These are phyloP conservation scores for Pinus taeda DNA, from an alignment of 75 land plant genomes.

Conservation along the genomic window DNA sequence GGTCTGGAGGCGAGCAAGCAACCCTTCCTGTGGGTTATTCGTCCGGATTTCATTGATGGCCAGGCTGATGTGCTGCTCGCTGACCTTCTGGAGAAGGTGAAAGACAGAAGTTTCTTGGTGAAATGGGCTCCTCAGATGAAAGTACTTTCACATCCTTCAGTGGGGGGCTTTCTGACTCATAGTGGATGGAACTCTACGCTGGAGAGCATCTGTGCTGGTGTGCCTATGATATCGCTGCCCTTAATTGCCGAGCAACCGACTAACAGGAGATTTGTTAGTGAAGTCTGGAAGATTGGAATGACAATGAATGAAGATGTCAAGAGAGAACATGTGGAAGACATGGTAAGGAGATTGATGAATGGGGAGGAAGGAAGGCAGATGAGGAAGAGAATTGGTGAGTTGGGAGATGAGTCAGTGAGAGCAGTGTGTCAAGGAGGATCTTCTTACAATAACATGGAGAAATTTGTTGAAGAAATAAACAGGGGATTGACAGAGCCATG, in stretches of 20 bases:
- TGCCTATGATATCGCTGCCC: slow-evolving; percentile 11
- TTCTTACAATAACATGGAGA: background rate
- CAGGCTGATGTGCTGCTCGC: no score
- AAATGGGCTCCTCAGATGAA: background rate
- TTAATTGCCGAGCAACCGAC: background rate
- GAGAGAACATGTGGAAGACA: background rate
- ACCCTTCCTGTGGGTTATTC: slow-evolving; percentile 47
- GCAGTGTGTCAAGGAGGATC: background rate
- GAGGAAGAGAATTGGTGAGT: background rate
- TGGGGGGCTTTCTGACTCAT: slow-evolving; percentile 17
- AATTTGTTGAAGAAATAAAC: background rate
- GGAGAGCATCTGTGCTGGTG: slow-evolving; percentile 15
- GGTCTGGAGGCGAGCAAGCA: slow-evolving; percentile 6
- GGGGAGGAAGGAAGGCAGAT: background rate
- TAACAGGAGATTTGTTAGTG: background rate
- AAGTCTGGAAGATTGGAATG: background rate
- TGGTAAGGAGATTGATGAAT: background rate
- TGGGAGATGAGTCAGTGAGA: background rate
- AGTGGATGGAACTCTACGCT: slow-evolving; percentile 15
- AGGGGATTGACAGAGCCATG: background rate
- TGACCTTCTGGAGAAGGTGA: background rate
- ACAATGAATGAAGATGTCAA: background rate
- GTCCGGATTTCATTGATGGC: background rate
- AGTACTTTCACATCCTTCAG: slow-evolving; percentile 1
- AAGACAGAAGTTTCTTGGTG: slow-evolving; percentile 7